Base-by-base conservation (phyloP, 2,329 filamentous ascomycete species). In the Fusarium armeniacum region DNA sequence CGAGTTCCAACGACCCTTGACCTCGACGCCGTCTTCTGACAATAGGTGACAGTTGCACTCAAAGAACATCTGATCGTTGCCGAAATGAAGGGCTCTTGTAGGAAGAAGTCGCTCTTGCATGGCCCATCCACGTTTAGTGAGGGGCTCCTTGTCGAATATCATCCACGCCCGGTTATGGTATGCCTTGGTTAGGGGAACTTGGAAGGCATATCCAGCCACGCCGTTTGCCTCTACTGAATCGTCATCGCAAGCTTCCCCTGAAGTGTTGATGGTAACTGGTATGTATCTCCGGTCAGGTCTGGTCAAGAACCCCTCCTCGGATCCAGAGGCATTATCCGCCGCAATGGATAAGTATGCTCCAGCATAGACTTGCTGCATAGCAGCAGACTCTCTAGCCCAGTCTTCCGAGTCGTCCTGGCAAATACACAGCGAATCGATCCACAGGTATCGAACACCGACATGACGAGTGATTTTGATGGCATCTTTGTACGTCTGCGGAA, bases 341-440 rank as follows among this genome's bases (percentile, higher is more conserved):
- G 59, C 59, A 4, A 69, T 62, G 1, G 59, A 52, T 3, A 65
- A 2, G 13, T 61, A 43, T 1, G 67, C 56, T n/a, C 64, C 53
- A 1, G 64, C 50, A 11, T 67, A 67, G 4, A 69, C 53, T 13
- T 47, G 32, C 4, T 58, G n/a, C 64, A 69, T 69, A 1, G 53
- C 49, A 6, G 60, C 64, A 30, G 64, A 58, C 13, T 65, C 64
- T 26, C 50, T 26, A 0, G 52, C 38, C 60, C 67, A 69, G 2
- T 70, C 58, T 13, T 66, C 56, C 1, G 26, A 0, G 10, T 69
- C 65, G 3, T 66, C 67, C 20, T 70, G 62, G 4, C 57, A 62
- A 13, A 70, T 69, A 13, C 58, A 69, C 11, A 59, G 12, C 0
- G 61, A 59, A 18, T 70, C 67, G 4, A 70, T 66, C 65, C 67